Evolutionary conservation across 208 protist species (phyloP), one percentile per base, ranked within the genome.

Genomic region (Herpetomonas tarakana): DNA sequence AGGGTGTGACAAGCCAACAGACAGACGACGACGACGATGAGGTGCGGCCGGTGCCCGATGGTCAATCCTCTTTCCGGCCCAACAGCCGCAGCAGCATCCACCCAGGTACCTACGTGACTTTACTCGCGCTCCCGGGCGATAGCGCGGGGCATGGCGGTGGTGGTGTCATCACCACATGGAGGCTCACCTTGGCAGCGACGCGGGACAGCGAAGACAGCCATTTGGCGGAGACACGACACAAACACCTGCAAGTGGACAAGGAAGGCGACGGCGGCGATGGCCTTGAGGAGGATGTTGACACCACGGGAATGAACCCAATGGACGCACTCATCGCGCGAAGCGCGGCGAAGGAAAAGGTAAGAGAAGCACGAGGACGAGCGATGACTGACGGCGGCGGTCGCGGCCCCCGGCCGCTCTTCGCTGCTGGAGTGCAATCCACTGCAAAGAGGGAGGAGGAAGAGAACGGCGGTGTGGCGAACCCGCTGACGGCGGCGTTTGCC

Each of bases 271-370:
- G 27, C 28, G 28, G 14, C 51, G 51, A 22, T 29, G 28, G 14
- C 4, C 14, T 9, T 19, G 28, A 38, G 14, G 50, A 52, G 1
- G 58, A 56, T 0, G 58, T 62, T 14, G 50, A 65, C 35, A 60
- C 64, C 2, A 60, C 65, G 12, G 58, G 29, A 2, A 65, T 76
- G 68, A 69, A 61, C 47, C 74, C 68, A 4, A 68, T 73, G 58
- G 74, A 69, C 12, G 74, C 74, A n/a, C 60, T 80, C 29, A 76
- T 76, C 31, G 67, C 74, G 16, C 68, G 65, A 3, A 31, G 57
- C 1, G 56, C 58, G 2, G 68, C 68, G 1, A 52, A 68, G 35
- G 65, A 80, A 25, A 38, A 30, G 7, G 27, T 30, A 2, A 12
- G 18, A 44, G 22, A 18, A 2, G 2, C 35, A n/a, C n/a, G n/a